phyloP scores from a whole-genome alignment of 208 protist species.

The Acanthamoeba castellanii region DNA sequence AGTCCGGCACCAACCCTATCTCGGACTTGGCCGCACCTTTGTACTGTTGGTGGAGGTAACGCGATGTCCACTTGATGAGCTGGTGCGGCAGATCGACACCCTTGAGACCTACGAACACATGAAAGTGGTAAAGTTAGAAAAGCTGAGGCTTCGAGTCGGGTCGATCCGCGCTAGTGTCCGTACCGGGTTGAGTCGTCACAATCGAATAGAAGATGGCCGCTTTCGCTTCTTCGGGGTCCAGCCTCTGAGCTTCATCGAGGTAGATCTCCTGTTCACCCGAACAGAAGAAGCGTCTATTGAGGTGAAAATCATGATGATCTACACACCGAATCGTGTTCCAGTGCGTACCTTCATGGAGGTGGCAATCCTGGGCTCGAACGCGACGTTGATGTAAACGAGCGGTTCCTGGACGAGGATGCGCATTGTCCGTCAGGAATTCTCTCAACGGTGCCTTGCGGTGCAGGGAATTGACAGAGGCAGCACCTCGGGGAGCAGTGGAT shows the following conservation, averaged over 20 bases:
- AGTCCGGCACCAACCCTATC: too few relatives aligned
- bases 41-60: neutral
- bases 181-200: conserved; percentile 71
- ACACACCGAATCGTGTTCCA: neutral
- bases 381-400: conserved; percentile 30
- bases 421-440: too few relatives aligned
- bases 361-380: neutral
- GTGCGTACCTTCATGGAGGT: conserved; percentile 15
- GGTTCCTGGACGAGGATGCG: neutral
- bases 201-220: conserved; percentile 80
- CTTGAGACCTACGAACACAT: conserved; percentile 25
- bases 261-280: neutral
- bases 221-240: neutral
- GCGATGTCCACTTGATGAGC: conserved; percentile 78
- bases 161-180: too few relatives aligned
- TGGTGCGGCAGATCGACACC: conserved; percentile 80
- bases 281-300: neutral
- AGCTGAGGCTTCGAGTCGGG: neutral
- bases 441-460: neutral
- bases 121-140: neutral
- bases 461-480: neutral
- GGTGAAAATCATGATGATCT: neutral
- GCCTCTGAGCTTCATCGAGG: neutral
- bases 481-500: conserved; percentile 69
- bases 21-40: neutral